Base-by-base conservation (phyloP, 768 basidiomycete species). In the Russula brevipes region DNA sequence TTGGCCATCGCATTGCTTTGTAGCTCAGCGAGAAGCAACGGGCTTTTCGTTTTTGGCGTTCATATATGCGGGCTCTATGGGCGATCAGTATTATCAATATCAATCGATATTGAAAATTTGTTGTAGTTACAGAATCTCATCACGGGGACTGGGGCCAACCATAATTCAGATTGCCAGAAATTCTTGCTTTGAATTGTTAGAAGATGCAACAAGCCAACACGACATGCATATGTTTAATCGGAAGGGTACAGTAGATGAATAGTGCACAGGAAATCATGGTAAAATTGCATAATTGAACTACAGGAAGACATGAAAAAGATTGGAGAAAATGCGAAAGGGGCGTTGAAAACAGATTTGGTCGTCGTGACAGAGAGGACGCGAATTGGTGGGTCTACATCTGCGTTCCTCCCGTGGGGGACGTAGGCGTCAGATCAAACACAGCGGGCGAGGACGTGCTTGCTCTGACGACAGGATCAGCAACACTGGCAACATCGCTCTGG, bases 41-140 rank as follows among this genome's bases (percentile, higher is more conserved):
- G 17, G 31, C 51, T n/a, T 10, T 35, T 51, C 9, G 35, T 6
- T 50, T 78, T 33, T 14, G 31, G 31, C 31, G 76, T 1, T 50
- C 60, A 17, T 81, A 79, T 76, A 68, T 81, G 57, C 52, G 69
- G 14, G 60, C 57, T 10, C 70, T 80, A 31, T 79, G 81, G 9
- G 19, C 4, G 14, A 56, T 55, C 14, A 31, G 24, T 24, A 1
- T 24, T 24, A 24, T 24, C 24, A 24, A 24, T 24, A 24, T 24
- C 24, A 24, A 36, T 38, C 38, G 33, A 6, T 30, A 56, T 8
- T 39, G 38, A 24, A 35, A 50, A 16, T 35, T 33, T n/a, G 16
- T 31, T 41, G 45, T 60, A 51, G n/a, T 49, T 50, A 61, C 44
- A 49, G n/a, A 35, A 9, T 54, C 17, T 61, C 39, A 14, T 49